Percentiles rank a stretch among this genome's conserved stretches.
Conservation (phyloP, 192 early-diverging fungal genomes). For the Paraglomus brasilianum region DNA sequence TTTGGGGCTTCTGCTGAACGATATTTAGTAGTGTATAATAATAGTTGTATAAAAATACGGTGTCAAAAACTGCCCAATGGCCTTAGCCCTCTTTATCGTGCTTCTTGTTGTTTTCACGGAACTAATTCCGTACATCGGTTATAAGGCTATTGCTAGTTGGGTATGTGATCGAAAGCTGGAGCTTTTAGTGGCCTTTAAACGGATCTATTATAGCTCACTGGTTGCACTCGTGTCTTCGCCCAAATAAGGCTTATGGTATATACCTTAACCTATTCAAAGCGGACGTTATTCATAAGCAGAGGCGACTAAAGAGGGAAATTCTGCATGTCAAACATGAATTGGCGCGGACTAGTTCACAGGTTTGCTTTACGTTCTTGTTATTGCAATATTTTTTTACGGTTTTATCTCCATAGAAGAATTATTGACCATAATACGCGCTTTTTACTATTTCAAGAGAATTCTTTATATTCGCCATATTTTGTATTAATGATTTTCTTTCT, state of each 20-base stretch:
- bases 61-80: slow-evolving; percentile 33
- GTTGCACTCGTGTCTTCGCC: neutral
- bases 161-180: slow-evolving; percentile 35
- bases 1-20: too few relatives aligned
- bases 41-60: too few relatives aligned
- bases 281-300: slow-evolving; percentile 54
- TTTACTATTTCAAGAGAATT: neutral
- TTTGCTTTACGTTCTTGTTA: slow-evolving; percentile 19
- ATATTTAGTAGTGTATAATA: too few relatives aligned
- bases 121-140: slow-evolving; percentile 52
- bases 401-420: neutral
- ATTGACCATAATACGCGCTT: neutral
- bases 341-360: slow-evolving; percentile 66
- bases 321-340: slow-evolving; percentile 64
- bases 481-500: neutral
- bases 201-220: neutral
- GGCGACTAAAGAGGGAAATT: slow-evolving; percentile 60
- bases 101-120: slow-evolving; percentile 64
- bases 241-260: slow-evolving; percentile 47
- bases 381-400: neutral
- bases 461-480: neutral
- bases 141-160: slow-evolving; percentile 50
- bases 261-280: slow-evolving; percentile 56
- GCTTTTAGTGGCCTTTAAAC: slow-evolving; percentile 6
- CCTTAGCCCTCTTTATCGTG: slow-evolving; percentile 55